phyloP scores from a whole-genome alignment of 768 basidiomycete species.

The Auricularia sp. region DNA sequence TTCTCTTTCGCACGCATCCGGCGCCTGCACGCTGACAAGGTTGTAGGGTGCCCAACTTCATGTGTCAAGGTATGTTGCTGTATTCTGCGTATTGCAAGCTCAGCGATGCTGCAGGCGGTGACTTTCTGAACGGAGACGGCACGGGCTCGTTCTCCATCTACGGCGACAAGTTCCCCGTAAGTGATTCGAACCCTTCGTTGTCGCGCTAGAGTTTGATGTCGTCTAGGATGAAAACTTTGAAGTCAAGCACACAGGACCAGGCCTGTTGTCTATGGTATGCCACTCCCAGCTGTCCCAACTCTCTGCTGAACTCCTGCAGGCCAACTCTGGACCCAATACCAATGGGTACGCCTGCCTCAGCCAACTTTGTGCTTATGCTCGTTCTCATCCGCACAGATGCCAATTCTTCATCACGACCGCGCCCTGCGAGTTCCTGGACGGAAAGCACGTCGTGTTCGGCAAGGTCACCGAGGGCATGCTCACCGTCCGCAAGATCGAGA shows the following conservation, averaged over 20 bases:
- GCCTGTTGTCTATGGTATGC: conserved; percentile 81
- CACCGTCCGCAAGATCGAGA: conserved; percentile 62
- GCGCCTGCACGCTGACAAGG: background rate
- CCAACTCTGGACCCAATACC: conserved; percentile 89
- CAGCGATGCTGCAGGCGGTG: conserved; percentile 51
- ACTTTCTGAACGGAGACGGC: conserved; percentile 90
- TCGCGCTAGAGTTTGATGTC: background rate
- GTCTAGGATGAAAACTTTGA: conserved; percentile 87
- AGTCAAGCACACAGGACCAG: conserved; percentile 79
- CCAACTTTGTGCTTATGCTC: too few species aligned
- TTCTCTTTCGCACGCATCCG: conserved; percentile 3
- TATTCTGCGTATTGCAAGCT: background rate
- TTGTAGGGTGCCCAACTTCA: conserved; percentile 77
- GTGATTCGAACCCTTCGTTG: conserved; percentile 15
- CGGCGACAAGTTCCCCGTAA: conserved; percentile 83
- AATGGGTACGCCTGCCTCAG: conserved; percentile 54
- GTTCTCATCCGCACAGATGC: background rate
- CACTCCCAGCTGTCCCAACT: background rate
- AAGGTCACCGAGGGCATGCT: conserved; percentile 35
- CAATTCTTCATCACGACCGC: conserved; percentile 97
- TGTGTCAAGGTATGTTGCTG: conserved; percentile 72
- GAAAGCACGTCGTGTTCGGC: conserved; percentile 90
- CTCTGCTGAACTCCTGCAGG: conserved; percentile 35
- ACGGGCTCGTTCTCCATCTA: conserved; percentile 97
- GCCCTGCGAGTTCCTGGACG: conserved; percentile 91